Evolutionary conservation across 805 yeast species (phyloP).

Genomic region (Torulaspora microellipsoides): DNA sequence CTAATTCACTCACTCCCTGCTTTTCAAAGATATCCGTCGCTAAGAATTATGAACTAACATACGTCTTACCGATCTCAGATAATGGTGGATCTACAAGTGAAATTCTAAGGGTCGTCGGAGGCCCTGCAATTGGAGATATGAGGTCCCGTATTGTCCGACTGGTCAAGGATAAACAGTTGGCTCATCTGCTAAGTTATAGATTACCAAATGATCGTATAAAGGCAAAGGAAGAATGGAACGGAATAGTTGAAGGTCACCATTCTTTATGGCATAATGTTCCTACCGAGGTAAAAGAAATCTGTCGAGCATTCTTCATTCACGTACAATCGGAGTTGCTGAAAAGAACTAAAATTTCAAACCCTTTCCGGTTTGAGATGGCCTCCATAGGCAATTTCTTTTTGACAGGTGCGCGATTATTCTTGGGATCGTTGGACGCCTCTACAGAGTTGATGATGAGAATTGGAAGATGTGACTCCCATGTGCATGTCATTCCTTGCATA

Average conservation of each 20-base stretch:
- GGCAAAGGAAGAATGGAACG: slow-evolving; percentile 72
- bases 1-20: slow-evolving; percentile 66
- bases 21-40: slow-evolving; percentile 45
- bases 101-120: slow-evolving; percentile 78
- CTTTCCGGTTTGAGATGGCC: slow-evolving; percentile 69
- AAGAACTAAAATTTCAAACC: slow-evolving; percentile 42
- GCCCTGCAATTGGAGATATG: slow-evolving; percentile 93
- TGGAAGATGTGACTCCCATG: slow-evolving; percentile 39
- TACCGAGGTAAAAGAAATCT: slow-evolving; percentile 61
- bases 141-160: slow-evolving; percentile 75
- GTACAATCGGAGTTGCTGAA: slow-evolving; percentile 73
- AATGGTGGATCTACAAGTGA: slow-evolving; percentile 96
- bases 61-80: slow-evolving; percentile 79
- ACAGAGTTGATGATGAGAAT: slow-evolving; percentile 69
- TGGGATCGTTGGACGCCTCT: slow-evolving; percentile 81
- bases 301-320: slow-evolving; percentile 72
- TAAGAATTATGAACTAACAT: slow-evolving; percentile 31
- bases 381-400: slow-evolving; percentile 80
- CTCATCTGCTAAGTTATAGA: slow-evolving; percentile 31
- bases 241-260: slow-evolving; percentile 76
- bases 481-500: slow-evolving; percentile 70
- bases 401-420: slow-evolving; percentile 74
- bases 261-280: slow-evolving; percentile 58
- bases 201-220: slow-evolving; percentile 29
- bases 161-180: slow-evolving; percentile 50